A percentile compares a stretch with the other conserved stretches of the same genome.
Conservation (phyloP, 352 stramenopile species). For the Pythium brachiatum region DNA sequence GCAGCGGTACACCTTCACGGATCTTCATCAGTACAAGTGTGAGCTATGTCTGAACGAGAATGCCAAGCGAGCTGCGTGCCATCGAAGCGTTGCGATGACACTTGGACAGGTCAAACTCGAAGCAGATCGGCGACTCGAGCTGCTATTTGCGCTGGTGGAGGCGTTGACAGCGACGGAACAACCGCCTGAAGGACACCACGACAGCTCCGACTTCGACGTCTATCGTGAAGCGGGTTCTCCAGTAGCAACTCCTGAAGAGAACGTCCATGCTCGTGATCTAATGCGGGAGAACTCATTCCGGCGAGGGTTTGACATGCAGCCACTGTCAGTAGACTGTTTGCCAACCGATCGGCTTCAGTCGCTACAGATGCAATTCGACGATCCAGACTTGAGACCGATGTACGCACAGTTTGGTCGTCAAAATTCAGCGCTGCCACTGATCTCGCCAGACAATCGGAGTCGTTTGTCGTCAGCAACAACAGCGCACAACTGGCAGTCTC, state of each 20-base stretch:
- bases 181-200: neutral
- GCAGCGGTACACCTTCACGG: constrained; percentile 35
- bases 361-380: constrained; percentile 60
- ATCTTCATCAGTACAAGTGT: constrained; percentile 43
- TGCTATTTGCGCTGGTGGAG: constrained; percentile 81
- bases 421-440: constrained; percentile 11
- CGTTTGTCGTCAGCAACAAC: constrained; percentile 71
- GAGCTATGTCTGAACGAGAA: constrained; percentile 67
- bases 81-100: constrained; percentile 59
- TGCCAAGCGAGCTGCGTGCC: constrained; percentile 45
- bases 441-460: constrained; percentile 57
- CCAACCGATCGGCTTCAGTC: constrained; percentile 59
- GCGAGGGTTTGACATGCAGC: constrained; percentile 25
- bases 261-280: constrained; percentile 23
- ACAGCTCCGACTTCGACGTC: constrained; percentile 26
- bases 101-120: constrained; percentile 87
- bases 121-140: constrained; percentile 72
- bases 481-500: constrained; percentile 31
- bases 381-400: constrained; percentile 66
- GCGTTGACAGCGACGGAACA: constrained; percentile 53
- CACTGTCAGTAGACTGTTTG: constrained; percentile 28
- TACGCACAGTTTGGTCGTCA: constrained; percentile 60
- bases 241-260: constrained; percentile 15
- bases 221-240: constrained; percentile 14
- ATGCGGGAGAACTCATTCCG: constrained; percentile 14